Evolutionary conservation across 1,284 basidiomycete genomes (phyloP), one percentile per base, ranked within the genome.

Genomic region (Marasmius oreades): DNA sequence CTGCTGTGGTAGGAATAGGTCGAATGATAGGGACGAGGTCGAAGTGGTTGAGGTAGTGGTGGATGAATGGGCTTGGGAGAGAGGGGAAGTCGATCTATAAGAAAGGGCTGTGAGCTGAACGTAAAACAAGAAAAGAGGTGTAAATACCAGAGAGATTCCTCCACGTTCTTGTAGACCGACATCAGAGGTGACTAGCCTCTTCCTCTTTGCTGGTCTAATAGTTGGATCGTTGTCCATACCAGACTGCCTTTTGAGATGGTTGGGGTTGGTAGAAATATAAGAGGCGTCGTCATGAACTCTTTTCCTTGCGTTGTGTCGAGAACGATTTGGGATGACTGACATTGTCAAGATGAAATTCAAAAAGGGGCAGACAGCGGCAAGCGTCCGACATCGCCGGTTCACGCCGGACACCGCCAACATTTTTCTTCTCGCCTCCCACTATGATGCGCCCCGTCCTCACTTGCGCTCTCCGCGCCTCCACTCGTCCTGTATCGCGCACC

Each of bases 31-130:
- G 89, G 22, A 88, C 75, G 52, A 91, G 77, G 65, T 89, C 84
- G 64, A 80, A 86, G 55, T 86, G 82, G 14, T 77, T 75, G 55
- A 92, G 78, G 68, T 92, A 92, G 55, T 81, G 79, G 66, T 88
- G 79, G 24, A 91, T 71, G 14, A 80, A 78, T 31, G 77, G 69
- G 22, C 73, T 72, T 20, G 88, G 80, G 70, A 91, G 74, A 60
- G 80, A 80, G 45, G 75, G 73, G 66, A 91, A 90, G 67, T 91
- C 86, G 62, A 91, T 78, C 89, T 91, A 68, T n/a, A 10, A 47
- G 36, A 31, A n/a, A 20, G n/a, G 46, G 39, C 24, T 20, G 28
- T 28, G 42, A 5, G 24, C 16, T n/a, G 39, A 54, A 24, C 12
- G 50, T 24, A 1, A 36, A 26, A 12, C 33, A 37, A 28, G 37